Evolutionary conservation across 257 asterid species (phyloP).

Genomic region (Paulownia fortunei): DNA sequence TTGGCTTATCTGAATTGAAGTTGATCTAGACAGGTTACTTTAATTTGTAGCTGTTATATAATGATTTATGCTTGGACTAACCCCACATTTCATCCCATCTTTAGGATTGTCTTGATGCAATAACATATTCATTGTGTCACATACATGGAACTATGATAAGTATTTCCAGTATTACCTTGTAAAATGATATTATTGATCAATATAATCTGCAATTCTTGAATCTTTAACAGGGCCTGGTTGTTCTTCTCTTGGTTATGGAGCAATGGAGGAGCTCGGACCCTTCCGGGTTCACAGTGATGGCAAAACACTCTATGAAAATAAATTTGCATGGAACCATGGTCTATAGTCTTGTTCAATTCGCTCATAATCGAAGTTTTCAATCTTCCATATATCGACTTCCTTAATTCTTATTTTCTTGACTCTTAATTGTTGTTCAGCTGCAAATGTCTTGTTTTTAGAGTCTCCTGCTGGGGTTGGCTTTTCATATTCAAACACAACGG

Average conservation of each 20-base stretch:
- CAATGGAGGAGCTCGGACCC: conserved; percentile 93
- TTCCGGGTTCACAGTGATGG: conserved; percentile 87
- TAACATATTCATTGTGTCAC: conserved; percentile 8
- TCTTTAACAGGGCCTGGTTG: conserved; percentile 82
- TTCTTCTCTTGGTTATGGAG: conserved; percentile 92
- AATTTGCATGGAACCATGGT: conserved; percentile 85
- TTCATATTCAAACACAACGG: conserved; percentile 75
- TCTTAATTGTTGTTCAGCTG: conserved; percentile 46
- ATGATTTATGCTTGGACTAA: background rate
- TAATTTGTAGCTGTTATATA: conserved; percentile 12
- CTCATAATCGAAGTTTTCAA: too few species aligned
- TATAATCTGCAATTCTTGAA: background rate
- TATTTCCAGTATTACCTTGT: too few species aligned
- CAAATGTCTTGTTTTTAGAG: conserved; percentile 78
- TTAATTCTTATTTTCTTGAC: too few species aligned
- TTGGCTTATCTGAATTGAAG: background rate
- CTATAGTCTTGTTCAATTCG: background rate
- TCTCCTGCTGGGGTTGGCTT: conserved; percentile 96
- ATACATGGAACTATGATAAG: background rate
- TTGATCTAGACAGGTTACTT: conserved; percentile 11
- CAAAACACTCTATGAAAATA: conserved; percentile 73
- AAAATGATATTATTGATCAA: too few species aligned
- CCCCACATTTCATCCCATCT: background rate
- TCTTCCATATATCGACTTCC: too few species aligned
- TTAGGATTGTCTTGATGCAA: background rate